phyloP scores from a whole-genome alignment of 2,329 filamentous ascomycete species.

The Aspergillus phoenicis region DNA sequence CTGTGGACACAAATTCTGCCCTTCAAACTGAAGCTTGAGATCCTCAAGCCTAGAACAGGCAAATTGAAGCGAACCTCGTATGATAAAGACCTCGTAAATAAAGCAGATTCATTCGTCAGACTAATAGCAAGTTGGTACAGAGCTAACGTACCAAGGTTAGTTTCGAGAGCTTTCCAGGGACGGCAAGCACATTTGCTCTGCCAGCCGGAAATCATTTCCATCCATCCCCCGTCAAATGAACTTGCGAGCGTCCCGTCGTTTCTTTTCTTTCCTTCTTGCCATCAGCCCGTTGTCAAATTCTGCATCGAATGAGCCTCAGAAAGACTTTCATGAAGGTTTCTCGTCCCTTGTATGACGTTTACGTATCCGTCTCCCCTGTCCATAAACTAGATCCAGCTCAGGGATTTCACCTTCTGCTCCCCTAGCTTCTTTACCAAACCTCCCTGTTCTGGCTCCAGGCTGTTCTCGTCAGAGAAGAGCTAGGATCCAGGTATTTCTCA shows the following conservation, averaged over 20 bases:
- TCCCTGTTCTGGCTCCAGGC: not conserved
- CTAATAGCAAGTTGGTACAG: not conserved
- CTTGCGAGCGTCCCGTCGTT: not conserved
- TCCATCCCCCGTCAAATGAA: not conserved
- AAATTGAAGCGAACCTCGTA: not conserved
- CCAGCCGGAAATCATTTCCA: not conserved
- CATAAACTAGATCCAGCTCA: not conserved
- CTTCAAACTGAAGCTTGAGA: not conserved
- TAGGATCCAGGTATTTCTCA: not conserved
- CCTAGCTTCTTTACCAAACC: not conserved
- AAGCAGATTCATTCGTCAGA: too few relatives aligned
- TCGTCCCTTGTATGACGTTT: not conserved
- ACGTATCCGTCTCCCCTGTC: not conserved
- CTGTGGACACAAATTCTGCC: not conserved
- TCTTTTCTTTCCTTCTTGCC: not conserved
- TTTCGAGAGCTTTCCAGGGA: not conserved
- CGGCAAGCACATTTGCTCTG: not conserved
- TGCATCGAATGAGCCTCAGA: not conserved
- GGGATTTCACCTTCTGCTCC: not conserved
- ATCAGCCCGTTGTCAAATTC: not conserved
- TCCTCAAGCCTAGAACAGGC: not conserved
- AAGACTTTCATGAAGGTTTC: not conserved
- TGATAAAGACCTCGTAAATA: not conserved
- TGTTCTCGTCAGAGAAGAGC: not conserved
- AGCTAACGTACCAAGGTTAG: not conserved